These are phyloP conservation scores for Pezicula radicicola DNA, from an alignment of 2,329 filamentous ascomycete species.

Conservation along the genomic window DNA sequence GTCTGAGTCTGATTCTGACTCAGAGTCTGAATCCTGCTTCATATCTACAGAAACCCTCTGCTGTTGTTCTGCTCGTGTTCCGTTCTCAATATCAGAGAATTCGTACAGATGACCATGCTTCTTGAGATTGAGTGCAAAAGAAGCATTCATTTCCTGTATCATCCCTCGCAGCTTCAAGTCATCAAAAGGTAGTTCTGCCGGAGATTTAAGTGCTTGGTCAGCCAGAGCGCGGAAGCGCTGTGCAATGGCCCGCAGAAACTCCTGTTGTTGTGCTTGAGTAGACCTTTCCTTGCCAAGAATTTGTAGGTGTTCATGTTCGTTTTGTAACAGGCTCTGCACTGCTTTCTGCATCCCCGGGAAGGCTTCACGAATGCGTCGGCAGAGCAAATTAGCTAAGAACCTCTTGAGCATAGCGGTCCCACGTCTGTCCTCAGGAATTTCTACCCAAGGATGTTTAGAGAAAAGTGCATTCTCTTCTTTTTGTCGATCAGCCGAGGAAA, in stretches of 20 bases:
- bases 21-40: not conserved
- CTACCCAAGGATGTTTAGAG: conserved; percentile 24
- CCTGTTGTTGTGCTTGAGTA: conserved; percentile 16
- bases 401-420: conserved; percentile 28
- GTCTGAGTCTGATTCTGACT: not conserved
- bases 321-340: conserved; percentile 18
- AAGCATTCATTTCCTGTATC: conserved; percentile 11
- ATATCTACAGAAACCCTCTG: not conserved
- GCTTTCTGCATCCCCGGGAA: conserved; percentile 22
- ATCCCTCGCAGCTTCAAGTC: conserved; percentile 24
- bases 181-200: conserved; percentile 17
- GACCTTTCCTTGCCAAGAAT: conserved; percentile 26
- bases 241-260: conserved; percentile 24
- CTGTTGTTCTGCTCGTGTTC: too few relatives aligned
- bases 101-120: conserved; percentile 20
- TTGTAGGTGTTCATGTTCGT: conserved; percentile 4
- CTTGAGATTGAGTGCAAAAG: conserved; percentile 27
- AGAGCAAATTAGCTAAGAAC: conserved; percentile 28
- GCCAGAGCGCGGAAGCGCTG: conserved; percentile 21
- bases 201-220: conserved; percentile 17
- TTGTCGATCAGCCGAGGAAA: conserved; percentile 22
- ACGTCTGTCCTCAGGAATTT: conserved; percentile 19
- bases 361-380: conserved; percentile 15
- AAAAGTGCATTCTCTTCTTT: conserved; percentile 28
- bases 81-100: conserved; percentile 20